Percentiles rank a stretch among this genome's conserved stretches.
These are phyloP conservation scores for Quercus mongolica DNA, from an alignment of 306 rosid genomes.

Conservation along the genomic window DNA sequence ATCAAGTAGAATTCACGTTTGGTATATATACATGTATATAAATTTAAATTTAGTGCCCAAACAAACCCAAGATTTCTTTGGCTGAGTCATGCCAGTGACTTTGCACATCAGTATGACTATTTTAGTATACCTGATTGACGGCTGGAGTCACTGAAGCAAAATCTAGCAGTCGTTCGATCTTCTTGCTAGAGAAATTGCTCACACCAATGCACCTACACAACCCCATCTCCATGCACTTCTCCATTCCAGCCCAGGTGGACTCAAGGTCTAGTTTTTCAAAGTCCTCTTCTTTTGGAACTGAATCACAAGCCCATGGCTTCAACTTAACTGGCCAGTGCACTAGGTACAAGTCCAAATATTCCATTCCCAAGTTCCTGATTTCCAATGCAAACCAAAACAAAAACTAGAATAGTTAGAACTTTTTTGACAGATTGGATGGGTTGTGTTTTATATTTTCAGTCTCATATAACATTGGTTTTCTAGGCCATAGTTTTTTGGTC, in stretches of 20 bases:
- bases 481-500: too few species aligned
- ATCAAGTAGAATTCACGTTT: too few species aligned
- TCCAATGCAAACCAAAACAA: not conserved
- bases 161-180: conserved; percentile 49
- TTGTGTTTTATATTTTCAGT: too few species aligned
- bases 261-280: conserved; percentile 67
- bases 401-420: not conserved
- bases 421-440: too few species aligned
- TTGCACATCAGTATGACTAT: not conserved
- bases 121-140: conserved; percentile 61
- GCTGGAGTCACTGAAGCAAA: conserved; percentile 68
- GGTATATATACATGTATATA: too few species aligned
- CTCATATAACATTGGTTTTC: too few species aligned
- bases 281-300: conserved; percentile 75
- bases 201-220: conserved; percentile 80
- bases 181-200: conserved; percentile 83
- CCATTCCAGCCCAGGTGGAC: conserved; percentile 79
- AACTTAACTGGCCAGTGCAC: conserved; percentile 94
- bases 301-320: conserved; percentile 72
- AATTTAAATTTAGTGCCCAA: too few species aligned
- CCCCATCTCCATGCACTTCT: conserved; percentile 77
- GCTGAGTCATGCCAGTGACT: too few species aligned
- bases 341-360: conserved; percentile 78
- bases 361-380: conserved; percentile 69
- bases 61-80: too few species aligned